These are phyloP conservation scores for Candida maltosa DNA, from an alignment of 805 yeast species.

Conservation along the genomic window DNA sequence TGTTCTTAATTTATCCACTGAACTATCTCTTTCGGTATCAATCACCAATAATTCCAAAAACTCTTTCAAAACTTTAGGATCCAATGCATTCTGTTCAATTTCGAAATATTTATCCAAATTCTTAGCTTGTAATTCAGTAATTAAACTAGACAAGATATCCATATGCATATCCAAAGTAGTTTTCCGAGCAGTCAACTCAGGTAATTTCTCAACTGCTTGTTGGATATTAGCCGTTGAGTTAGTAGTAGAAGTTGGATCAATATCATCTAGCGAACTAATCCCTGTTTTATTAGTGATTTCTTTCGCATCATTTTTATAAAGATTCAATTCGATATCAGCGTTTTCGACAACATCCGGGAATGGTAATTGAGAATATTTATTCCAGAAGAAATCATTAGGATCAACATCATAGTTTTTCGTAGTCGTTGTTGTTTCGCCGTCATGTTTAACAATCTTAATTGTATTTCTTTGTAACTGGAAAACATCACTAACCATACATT, in stretches of 20 bases:
- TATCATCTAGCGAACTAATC: constrained; percentile 67
- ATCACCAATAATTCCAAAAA: constrained; percentile 58
- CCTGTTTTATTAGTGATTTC: constrained; percentile 79
- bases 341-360: constrained; percentile 99
- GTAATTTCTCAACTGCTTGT: constrained; percentile 87
- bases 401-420: constrained; percentile 78
- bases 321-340: constrained; percentile 78
- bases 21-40: constrained; percentile 54
- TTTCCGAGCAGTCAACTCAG: constrained; percentile 87
- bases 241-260: constrained; percentile 56
- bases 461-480: constrained; percentile 81
- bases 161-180: constrained; percentile 91
- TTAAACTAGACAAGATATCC: constrained; percentile 84
- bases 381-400: constrained; percentile 93
- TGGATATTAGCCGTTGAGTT: constrained; percentile 67
- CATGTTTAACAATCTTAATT: constrained; percentile 51
- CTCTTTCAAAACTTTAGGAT: constrained; percentile 54
- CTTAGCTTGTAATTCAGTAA: constrained; percentile 81
- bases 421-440: constrained; percentile 27
- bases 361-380: constrained; percentile 75
- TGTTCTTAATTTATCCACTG: constrained; percentile 82
- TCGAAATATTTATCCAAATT: constrained; percentile 89
- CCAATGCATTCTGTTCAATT: constrained; percentile 79
- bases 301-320: constrained; percentile 83
- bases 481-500: constrained; percentile 92